These are phyloP conservation scores for Ceratocystis colombiana DNA, from an alignment of 2,329 filamentous ascomycete species.

Conservation along the genomic window DNA sequence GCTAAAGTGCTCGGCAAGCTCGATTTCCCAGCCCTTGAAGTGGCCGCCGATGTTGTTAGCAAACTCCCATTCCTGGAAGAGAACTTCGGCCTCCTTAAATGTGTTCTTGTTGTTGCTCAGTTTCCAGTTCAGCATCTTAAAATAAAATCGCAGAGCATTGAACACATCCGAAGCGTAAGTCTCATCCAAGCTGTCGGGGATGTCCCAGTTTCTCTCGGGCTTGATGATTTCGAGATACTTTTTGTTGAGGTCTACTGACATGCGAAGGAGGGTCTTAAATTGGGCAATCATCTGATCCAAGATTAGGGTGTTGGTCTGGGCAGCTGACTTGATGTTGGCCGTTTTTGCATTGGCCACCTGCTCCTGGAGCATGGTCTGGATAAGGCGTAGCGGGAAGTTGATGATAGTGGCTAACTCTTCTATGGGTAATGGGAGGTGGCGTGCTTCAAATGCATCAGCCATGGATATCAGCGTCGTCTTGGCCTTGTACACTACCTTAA, in stretches of 20 bases:
- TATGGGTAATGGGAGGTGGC: conserved; percentile 89
- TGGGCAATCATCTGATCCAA: conserved; percentile 97
- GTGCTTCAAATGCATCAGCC: conserved; percentile 70
- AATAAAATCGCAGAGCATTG: conserved; percentile 93
- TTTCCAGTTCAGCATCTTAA: conserved; percentile 98
- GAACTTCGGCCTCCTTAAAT: conserved; percentile 94
- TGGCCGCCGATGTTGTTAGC: conserved; percentile 86
- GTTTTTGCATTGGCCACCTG: conserved; percentile 82
- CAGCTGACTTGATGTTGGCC: conserved; percentile 80
- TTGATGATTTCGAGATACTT: conserved; percentile 76
- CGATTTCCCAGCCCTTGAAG: conserved; percentile 86
- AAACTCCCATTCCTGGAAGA: conserved; percentile 97
- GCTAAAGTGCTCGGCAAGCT: conserved; percentile 95
- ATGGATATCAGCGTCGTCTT: conserved; percentile 86
- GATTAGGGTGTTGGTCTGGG: conserved; percentile 84
- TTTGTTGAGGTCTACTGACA: conserved; percentile 86
- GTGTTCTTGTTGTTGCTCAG: conserved; percentile 96
- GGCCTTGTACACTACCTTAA: conserved; percentile 80
- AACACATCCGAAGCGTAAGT: conserved; percentile 87
- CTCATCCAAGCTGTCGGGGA: conserved; percentile 93
- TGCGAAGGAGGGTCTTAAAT: conserved; percentile 83
- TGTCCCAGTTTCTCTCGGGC: conserved; percentile 84
- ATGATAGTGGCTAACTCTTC: conserved; percentile 92
- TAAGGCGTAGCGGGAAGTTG: conserved; percentile 90
- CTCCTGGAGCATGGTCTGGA: conserved; percentile 92